Base-by-base conservation (phyloP, 1,139 yeast species). In the Wickerhamiella infanticola region DNA sequence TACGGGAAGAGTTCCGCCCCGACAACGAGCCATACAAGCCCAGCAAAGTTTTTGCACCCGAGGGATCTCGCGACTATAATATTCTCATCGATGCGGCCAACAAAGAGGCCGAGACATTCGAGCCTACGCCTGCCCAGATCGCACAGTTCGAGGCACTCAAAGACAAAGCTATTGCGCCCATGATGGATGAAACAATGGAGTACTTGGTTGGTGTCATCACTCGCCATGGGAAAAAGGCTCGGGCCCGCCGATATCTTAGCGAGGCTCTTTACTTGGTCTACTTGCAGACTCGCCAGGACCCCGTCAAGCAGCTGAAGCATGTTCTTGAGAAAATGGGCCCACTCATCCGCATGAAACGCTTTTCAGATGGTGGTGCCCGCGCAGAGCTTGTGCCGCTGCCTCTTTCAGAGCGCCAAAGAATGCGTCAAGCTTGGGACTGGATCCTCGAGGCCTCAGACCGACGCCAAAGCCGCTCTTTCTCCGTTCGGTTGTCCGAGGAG, bases 401-500 rank as follows among this genome's bases (percentile, higher is more conserved):
- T 9, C 69, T 88, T 59, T 78, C 75, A 45, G 77, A 77, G 59
- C 79, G 85, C 64, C 95, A 86, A 64, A 75, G 97, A 63, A 69
- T 78, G 55, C 76, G 95, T 64, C 77, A 74, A 58, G 95, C 97
- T 3, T 82, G 93, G 70, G 65, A 70, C 51, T 90, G 97, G 97
- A 81, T 90, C 44, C 66, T 86, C 48, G 95, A 85, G 49, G 86
- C 94, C 24, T 76, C 94, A 29, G 72, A 76, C 48, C 80, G 80
- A 61, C 79, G 94, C 63, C 80, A 78, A 46, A 78, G 90, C 24
- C 75, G 78, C 50, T 93, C 83, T 58, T 81, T 81, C 58, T 71
- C 94, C 1, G 96, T 90, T 33, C 75, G 97, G 59, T 71, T 90
- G 49, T 90, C 90, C 35, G 97, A 90, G 65, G 97, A 90, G 63